phyloP scores from a whole-genome alignment of 306 rosid species.

The Vigna hirtella region DNA sequence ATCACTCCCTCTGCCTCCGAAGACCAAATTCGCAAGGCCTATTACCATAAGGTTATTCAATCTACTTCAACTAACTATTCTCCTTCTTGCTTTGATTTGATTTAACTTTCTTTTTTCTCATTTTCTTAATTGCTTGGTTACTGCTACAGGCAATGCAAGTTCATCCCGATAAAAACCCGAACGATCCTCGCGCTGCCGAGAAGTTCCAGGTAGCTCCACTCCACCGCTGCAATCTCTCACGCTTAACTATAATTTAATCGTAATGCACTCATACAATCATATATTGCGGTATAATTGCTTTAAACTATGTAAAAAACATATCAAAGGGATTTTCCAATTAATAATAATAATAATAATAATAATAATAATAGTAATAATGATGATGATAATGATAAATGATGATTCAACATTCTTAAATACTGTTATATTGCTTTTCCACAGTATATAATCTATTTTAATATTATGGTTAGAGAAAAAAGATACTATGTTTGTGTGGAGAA shows the following conservation, averaged over 20 bases:
- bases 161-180: slow-evolving; percentile 93
- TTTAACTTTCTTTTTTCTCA: neutral
- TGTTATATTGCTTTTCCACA: neutral
- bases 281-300: neutral
- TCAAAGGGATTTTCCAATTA: neutral
- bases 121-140: neutral
- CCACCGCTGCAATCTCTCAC: neutral
- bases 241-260: neutral
- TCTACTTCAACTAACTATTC: neutral
- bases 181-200: slow-evolving; percentile 88
- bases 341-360: no score
- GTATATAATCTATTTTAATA: neutral
- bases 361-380: no score
- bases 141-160: slow-evolving; percentile 83
- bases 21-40: slow-evolving; percentile 88
- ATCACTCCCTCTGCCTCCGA: slow-evolving; percentile 76
- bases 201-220: slow-evolving; percentile 57
- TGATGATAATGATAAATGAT: no score
- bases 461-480: no score
- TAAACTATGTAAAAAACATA: neutral
- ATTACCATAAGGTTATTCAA: slow-evolving; percentile 73
- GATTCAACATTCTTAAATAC: neutral
- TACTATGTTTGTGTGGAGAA: no score
- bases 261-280: neutral
- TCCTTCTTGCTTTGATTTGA: neutral